A percentile compares a stretch with the other conserved stretches of the same genome.
These are phyloP conservation scores for bread wheat (Triticum aestivum) DNA, from an alignment of 176 grass and related monocot genomes.

Conservation along the genomic window IWGSC_CS_RefSeq_v2.1 NC_057803.1:594083618-594084117, in stretches of 20 bases:
- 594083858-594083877: not conserved
- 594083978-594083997: not conserved
- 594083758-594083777: not conserved
- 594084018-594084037: no score
- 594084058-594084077: no score
- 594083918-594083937: no score
- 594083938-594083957: no score
- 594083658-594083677: constrained; percentile 24
- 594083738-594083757: not conserved
- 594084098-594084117: no score
- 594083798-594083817: not conserved
- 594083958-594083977: not conserved
- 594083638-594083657: constrained; percentile 48
- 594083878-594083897: no score
- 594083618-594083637: constrained; percentile 52
- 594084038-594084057: no score
- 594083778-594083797: constrained; percentile 4
- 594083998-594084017: not conserved
- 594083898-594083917: no score
- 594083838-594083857: not conserved
- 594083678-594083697: constrained; percentile 63
- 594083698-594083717: constrained; percentile 41
- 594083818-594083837: not conserved
- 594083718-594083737: not conserved
- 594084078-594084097: no score